Evolutionary conservation across 306 rosid genomes (phyloP), one percentile per base, ranked within the genome.

Genomic region (Quercus suber): DNA sequence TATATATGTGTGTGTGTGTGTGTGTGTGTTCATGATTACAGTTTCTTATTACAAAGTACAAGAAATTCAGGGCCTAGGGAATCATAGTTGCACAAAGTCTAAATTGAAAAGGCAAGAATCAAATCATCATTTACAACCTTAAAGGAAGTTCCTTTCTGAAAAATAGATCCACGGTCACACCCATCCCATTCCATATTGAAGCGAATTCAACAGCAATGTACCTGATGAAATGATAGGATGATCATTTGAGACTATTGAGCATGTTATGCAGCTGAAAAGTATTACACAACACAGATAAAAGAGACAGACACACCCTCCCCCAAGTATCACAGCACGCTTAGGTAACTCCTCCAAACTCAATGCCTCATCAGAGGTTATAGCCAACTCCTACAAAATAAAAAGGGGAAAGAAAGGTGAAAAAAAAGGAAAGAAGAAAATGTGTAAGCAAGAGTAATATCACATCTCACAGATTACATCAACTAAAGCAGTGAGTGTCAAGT

Each of bases 131-230:
- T 31, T 52, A 81, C 76, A 79, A 95, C 99, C 99, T 91, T 70
- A 95, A 79, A 18, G 98, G 99, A 83, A 95, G 97, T 84, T 95
- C 98, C 88, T 76, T 93, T 86, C 98, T 91, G 89, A 89, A 92
- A 77, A 86, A 89, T 21, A 95, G 83, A 80, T 95, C 76, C 72
- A 95, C 99, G 28, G 85, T 73, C 65, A 86, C 85, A 76, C 99
- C 99, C 98, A 95, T 89, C 75, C 99, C 99, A 45, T 89, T 89
- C 99, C 99, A 95, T 80, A 92, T 95, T 21, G 98, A 89, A 87
- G 98, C 99, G 81, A 95, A 95, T 76, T 95, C 98, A 59, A 95
- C 98, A 45, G 97, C 91, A 78, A 95, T 95, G 81, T 92, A 95
- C 83, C 99, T 95, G 92, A 77, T 12, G 55, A 58, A 37, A 74